Evolutionary conservation across 257 asterid genomes (phyloP), one percentile per base, ranked within the genome.

Genomic region (Mentha longifolia): DNA sequence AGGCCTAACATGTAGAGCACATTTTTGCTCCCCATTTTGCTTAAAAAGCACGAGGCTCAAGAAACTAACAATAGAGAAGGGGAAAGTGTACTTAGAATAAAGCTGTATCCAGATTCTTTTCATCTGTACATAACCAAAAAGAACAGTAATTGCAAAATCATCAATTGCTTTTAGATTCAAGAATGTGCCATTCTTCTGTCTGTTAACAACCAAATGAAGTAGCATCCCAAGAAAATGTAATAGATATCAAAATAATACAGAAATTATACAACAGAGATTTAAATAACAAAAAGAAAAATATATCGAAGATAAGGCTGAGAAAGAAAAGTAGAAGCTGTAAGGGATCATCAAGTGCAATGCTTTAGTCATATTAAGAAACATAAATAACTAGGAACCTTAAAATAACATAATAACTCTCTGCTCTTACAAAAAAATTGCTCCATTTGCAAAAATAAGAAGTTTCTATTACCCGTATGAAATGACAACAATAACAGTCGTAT

Each of bases 1-100:
- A 75, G 73, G 76, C 74, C 45, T 60, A 61, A 56, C 25, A 52
- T 67, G 55, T 60, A 22, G 75, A 67, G 68, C 73, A 72, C 76
- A 70, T 30, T 54, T 54, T 67, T 67, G 68, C 70, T 55, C 28
- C 78, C 57, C 51, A 58, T 39, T 39, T 64, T 61, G 63, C 71
- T 66, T 59, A 17, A 65, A 56, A 37, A 25, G 58, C 45, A 42
- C 10, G 54, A 43, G 65, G 77, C 43, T 50, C 68, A 22, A 59
- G 45, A 19, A 51, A 70, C 79, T 65, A 61, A 79, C 83, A 59
- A 25, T 76, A 72, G 78, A 79, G 31, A 43, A 37, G 52, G 67
- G 75, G 52, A 72, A 57, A 42, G 68, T 73, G 73, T 73, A 62
- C 61, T 9, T 62, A 63, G 61, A 78, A 25, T 14, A 47, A 30